Percentiles rank a stretch among this genome's conserved stretches.
Conservation (phyloP, 148 eudicot species). For the Nepenthes gracilis region DNA sequence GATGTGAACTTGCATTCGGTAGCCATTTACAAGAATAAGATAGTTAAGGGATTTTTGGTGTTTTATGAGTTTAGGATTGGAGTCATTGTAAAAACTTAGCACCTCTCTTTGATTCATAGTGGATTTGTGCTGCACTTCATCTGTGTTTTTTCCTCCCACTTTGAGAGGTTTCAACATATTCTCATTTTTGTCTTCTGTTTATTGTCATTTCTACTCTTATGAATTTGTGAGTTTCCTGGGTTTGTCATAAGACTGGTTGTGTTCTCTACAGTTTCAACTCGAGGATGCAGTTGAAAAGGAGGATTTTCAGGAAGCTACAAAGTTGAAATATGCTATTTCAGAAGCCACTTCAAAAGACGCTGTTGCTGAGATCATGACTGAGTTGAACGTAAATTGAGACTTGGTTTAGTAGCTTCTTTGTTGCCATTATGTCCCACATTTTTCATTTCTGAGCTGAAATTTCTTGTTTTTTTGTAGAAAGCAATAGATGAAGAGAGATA, state of each 20-base stretch:
- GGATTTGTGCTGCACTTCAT: too few species aligned
- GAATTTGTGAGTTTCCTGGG: too few species aligned
- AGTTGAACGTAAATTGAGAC: constrained; percentile 42
- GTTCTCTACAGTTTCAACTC: constrained; percentile 63
- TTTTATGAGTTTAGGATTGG: too few species aligned
- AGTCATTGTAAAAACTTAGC: too few species aligned
- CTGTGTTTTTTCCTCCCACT: too few species aligned
- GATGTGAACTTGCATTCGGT: too few species aligned
- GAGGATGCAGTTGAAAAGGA: constrained; percentile 91
- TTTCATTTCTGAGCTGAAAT: background rate
- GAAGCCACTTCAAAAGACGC: constrained; percentile 75
- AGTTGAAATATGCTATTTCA: constrained; percentile 57
- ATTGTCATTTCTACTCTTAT: too few species aligned
- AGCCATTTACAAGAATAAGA: too few species aligned
- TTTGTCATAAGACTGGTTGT: background rate
- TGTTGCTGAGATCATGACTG: constrained; percentile 78
- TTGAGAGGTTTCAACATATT: too few species aligned
- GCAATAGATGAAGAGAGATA: constrained; percentile 91
- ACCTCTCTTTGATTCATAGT: too few species aligned
- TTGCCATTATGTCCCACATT: background rate
- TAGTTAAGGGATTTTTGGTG: too few species aligned
- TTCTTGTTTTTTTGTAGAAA: constrained; percentile 32
- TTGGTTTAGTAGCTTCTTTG: background rate
- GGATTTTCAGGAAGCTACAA: constrained; percentile 91
- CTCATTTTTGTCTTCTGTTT: too few species aligned